Percentiles rank a stretch among this genome's conserved stretches.
phyloP scores from a whole-genome alignment of 2,329 filamentous ascomycete genomes.

The Dothideomycetes sp. region DNA sequence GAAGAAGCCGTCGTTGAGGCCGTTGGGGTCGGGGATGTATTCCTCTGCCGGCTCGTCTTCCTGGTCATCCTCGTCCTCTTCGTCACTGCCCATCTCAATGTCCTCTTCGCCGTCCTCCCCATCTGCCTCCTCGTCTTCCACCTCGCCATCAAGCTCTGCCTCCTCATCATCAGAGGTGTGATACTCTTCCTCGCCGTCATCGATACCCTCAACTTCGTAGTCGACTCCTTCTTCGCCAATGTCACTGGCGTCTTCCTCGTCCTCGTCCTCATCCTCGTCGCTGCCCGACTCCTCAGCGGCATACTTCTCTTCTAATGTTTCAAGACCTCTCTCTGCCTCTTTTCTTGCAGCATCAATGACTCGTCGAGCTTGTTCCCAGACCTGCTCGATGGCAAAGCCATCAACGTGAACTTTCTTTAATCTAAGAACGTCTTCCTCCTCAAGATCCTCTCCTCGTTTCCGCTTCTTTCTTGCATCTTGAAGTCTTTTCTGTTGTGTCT shows the following conservation, averaged over 20 bases:
- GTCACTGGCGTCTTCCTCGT: constrained; percentile 25
- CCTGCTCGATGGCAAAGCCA: constrained; percentile 77
- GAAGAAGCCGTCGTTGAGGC: constrained; percentile 95
- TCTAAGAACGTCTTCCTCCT: constrained; percentile 50
- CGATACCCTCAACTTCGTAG: constrained; percentile 18
- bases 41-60: constrained; percentile 41
- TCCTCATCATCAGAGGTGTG: constrained; percentile 20
- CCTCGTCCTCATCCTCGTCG: constrained; percentile 22
- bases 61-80: constrained; percentile 35
- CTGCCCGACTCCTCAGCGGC: constrained; percentile 12
- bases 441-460: constrained; percentile 50
- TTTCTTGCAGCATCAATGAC: constrained; percentile 58
- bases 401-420: constrained; percentile 75
- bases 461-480: constrained; percentile 63
- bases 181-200: constrained; percentile 21
- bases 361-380: constrained; percentile 86
- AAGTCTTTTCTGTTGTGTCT: constrained; percentile 58
- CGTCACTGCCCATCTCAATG: constrained; percentile 17
- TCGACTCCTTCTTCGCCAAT: constrained; percentile 24
- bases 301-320: constrained; percentile 19
- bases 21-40: constrained; percentile 63
- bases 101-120: constrained; percentile 19
- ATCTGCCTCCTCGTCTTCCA: constrained; percentile 31
- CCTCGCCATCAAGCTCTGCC: constrained; percentile 20
- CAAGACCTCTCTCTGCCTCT: constrained; percentile 41